Base-by-base conservation (phyloP, 2,329 filamentous ascomycete species). In the Arthrinium puccinioides region DNA sequence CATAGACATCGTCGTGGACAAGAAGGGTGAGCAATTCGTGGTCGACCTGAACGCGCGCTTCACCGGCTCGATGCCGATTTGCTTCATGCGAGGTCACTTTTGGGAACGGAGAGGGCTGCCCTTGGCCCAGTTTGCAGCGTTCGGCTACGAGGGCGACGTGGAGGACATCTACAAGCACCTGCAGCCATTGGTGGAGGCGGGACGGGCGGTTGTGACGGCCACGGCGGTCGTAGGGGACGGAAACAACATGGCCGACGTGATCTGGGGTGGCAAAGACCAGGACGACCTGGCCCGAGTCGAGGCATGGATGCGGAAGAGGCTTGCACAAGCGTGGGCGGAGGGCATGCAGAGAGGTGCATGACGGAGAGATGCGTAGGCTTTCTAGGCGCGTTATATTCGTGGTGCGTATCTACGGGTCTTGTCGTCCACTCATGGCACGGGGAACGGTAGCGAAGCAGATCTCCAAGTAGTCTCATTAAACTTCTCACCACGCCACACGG, bases 1-100 rank as follows among this genome's bases (percentile, higher is more conserved):
- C 4, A 37, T 50, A 18, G 48, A 50, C 36, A 48, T 50, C 18
- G 48, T 50, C 32, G 42, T 43, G 9, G 43, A 48, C 31, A 37
- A 25, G 30, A 37, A 23, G 28, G 37, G 25, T 18, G 18, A 29
- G 35, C 48, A 50, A 30, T 50, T 41, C 39, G 48, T 50, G 6
- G 48, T 50, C 8, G 48, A 50, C 30, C 40, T 50, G n/a, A 50
- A 50, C 16, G 48, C 48, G 6, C 44, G 48, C 4, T 48, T 50
- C 30, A 50, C 48, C 11, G 48, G 48, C 29, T 50, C 48, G 6
- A 50, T 50, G 48, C 46, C 48, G 2, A 48, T 50, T 20, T 50
- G 48, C 36, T 33, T 50, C 39, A 46, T 49, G 46, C 41, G 45
- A 3, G 40, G 42, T 6, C 48, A 50, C 19, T 50, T 50, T 24